These are phyloP conservation scores for Parathielavia appendiculata DNA, from an alignment of 495 filamentous ascomycete genomes.

Conservation along the genomic window DNA sequence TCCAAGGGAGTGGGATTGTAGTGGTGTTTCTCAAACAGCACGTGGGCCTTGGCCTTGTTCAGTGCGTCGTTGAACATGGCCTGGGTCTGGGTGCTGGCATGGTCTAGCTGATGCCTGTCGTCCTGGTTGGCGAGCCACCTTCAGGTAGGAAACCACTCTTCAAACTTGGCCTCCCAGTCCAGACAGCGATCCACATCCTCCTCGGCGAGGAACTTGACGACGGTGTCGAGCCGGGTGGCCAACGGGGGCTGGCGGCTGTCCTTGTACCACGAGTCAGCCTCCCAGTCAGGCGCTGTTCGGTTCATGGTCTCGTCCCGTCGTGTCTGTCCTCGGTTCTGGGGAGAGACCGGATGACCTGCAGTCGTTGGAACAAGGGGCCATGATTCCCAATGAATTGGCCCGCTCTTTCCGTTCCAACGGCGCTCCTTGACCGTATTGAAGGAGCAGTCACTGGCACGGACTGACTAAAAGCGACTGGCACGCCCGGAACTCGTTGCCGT, in stretches of 20 bases:
- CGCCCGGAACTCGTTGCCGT: neutral
- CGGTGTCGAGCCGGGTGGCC: slow-evolving; percentile 22
- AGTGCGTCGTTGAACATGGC: slow-evolving; percentile 24
- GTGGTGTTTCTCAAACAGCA: slow-evolving; percentile 26
- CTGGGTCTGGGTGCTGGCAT: slow-evolving; percentile 17
- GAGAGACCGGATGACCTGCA: neutral
- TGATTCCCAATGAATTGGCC: neutral
- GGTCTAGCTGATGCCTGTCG: slow-evolving; percentile 14
- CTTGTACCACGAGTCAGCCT: slow-evolving; percentile 20
- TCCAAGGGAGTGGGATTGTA: slow-evolving; percentile 16
- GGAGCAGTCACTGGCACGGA: neutral
- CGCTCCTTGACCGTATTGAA: neutral
- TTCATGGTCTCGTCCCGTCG: neutral
- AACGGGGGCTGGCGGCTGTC: slow-evolving; percentile 24
- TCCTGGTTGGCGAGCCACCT: slow-evolving; percentile 26
- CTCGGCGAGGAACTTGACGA: slow-evolving; percentile 31
- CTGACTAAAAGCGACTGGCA: too few species aligned
- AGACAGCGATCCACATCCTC: slow-evolving; percentile 30
- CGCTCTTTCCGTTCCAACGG: neutral
- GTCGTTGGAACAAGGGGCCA: neutral
- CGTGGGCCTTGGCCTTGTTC: slow-evolving; percentile 24
- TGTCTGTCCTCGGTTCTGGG: neutral
- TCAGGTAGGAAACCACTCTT: slow-evolving; percentile 25
- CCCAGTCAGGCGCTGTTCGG: slow-evolving; percentile 22
- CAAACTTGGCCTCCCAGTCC: slow-evolving; percentile 23